Evolutionary conservation across 306 rosid species (phyloP).

Genomic region (Vachellia pachyceras): DNA sequence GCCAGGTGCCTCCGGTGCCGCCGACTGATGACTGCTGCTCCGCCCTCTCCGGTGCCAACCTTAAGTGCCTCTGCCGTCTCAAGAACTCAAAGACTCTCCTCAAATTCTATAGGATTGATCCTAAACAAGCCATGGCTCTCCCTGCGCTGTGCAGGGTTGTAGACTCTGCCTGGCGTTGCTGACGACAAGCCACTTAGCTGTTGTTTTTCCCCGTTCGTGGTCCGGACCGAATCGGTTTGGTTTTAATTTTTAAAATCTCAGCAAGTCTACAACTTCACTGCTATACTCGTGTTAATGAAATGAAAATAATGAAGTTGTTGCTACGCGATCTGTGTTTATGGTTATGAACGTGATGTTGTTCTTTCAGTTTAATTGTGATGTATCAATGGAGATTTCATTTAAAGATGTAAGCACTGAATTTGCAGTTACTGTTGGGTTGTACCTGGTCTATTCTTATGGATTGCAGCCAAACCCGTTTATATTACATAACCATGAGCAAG

Average conservation of each 20-base stretch:
- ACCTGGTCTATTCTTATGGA: no score
- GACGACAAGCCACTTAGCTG: background rate
- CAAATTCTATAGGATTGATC: slow-evolving; percentile 45
- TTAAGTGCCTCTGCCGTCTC: slow-evolving; percentile 55
- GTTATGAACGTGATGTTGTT: background rate
- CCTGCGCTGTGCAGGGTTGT: slow-evolving; percentile 56
- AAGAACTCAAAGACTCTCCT: slow-evolving; percentile 40
- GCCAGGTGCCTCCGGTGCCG: slow-evolving; percentile 34
- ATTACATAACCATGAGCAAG: no score
- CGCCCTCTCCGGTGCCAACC: slow-evolving; percentile 50
- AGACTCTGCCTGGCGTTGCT: slow-evolving; percentile 44
- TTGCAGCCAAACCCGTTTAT: no score
- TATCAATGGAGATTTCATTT: background rate
- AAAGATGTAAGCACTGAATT: no score
- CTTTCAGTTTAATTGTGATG: background rate
- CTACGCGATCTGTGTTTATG: background rate
- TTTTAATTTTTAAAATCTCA: background rate
- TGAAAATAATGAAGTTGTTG: background rate
- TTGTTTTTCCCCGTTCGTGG: background rate
- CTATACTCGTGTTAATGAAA: no score
- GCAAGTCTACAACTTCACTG: background rate
- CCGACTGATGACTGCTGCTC: slow-evolving; percentile 53
- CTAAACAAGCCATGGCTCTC: slow-evolving; percentile 56
- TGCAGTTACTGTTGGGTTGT: no score
- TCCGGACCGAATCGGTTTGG: background rate